Evolutionary conservation across 2,329 filamentous ascomycete species (phyloP), one percentile per base, ranked within the genome.

Genomic region (Fusarium sp.): DNA sequence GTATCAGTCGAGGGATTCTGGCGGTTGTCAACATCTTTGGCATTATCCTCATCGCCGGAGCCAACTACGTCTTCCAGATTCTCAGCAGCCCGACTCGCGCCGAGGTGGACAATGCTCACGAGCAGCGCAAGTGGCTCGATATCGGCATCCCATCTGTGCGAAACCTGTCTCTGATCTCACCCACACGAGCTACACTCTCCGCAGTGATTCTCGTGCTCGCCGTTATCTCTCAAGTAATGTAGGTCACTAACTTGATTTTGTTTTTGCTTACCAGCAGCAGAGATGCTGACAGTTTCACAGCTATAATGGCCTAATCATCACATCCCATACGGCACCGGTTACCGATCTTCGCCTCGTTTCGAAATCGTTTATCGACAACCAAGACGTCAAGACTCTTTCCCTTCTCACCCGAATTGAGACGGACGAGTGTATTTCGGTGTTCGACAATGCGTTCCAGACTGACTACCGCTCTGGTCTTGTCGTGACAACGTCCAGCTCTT

Each of bases 21-120:
- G 85, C 82, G 9, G 78, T 83, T 22, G 83, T 88, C 68, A 88
- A 86, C 76, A 74, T 85, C 3, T 80, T 86, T 47, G 81, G 81
- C 9, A 75, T 87, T 6, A 80, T 84, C 6, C 71, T 89, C 22
- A 77, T 90, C 14, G 85, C 85, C 1, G 86, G 85, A 4, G 87
- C 85, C 12, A 89, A 88, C 79, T 90, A 89, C 74, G 82, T 84
- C 43, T 87, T 88, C 66, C 88, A 90, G 77, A 82, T 88, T n/a
- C 84, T 90, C 14, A 84, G 82, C 73, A 89, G 87, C 71, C 88
- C 88, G 7, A 89, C 87, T 9, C 83, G 88, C 45, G 78, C 78
- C 12, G 88, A 90, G 73, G 76, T 90, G 10, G 81, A 84, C 32
- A 77, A 72, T 14, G 87, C 87, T 6, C 88, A 90, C 71, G 80